Percentiles rank a stretch among this genome's conserved stretches.
Conservation (phyloP, 805 yeast genomes). For the Candida boidinii region DNA sequence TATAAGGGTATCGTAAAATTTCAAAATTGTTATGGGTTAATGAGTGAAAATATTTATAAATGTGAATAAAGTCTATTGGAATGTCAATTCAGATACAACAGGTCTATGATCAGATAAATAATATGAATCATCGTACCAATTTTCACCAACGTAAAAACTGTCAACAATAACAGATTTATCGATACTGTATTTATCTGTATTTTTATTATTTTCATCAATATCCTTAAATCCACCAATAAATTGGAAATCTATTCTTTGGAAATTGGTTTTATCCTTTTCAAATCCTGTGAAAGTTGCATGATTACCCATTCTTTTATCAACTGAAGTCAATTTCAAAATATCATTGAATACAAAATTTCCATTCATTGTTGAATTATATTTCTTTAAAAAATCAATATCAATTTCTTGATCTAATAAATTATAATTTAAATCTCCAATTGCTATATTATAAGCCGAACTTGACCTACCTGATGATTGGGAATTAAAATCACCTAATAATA, state of each 20-base stretch:
- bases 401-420: constrained; percentile 2
- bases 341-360: constrained; percentile 21
- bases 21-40: too few relatives aligned
- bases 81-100: constrained; percentile 27
- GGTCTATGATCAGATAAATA: constrained; percentile 42
- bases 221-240: constrained; percentile 18
- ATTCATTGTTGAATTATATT: constrained; percentile 9
- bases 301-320: constrained; percentile 23
- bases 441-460: constrained; percentile 23
- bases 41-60: too few relatives aligned
- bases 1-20: too few relatives aligned
- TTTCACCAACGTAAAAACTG: constrained; percentile 30
- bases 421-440: constrained; percentile 15
- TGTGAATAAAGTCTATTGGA: too few relatives aligned
- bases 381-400: constrained; percentile 14
- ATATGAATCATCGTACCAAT: constrained; percentile 25
- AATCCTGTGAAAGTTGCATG: constrained; percentile 35
- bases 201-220: constrained; percentile 11
- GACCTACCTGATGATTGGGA: constrained; percentile 35
- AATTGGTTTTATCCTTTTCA: constrained; percentile 11
- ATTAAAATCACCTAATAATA: constrained; percentile 53
- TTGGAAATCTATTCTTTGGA: constrained; percentile 32
- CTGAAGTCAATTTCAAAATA: constrained; percentile 14
- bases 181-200: constrained; percentile 19
- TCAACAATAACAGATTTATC: too few relatives aligned